These are phyloP conservation scores for Triticum dicoccoides DNA, from an alignment of 176 grass and related monocot genomes.

Conservation along the genomic window DNA sequence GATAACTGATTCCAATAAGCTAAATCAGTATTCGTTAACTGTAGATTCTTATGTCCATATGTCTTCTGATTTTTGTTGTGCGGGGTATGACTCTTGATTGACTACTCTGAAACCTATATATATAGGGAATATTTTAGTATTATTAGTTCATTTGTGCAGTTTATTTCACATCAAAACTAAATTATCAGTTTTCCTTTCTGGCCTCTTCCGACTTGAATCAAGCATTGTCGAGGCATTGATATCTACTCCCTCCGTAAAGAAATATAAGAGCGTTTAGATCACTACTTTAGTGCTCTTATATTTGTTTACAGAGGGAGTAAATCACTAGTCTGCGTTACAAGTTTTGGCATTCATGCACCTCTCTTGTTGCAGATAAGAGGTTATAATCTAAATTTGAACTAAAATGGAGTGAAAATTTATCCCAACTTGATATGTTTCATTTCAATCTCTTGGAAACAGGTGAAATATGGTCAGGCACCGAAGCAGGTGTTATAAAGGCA, in stretches of 20 bases:
- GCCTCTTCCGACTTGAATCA: background rate
- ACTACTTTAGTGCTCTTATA: too few relatives aligned
- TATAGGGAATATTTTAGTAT: background rate
- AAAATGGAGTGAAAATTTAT: background rate
- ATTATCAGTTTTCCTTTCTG: background rate
- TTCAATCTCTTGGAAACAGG: conserved; percentile 60
- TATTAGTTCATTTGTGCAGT: conserved; percentile 6
- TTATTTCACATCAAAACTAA: background rate
- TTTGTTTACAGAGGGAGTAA: background rate
- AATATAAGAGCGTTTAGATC: too few relatives aligned
- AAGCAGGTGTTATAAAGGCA: conserved; percentile 74
- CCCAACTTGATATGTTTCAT: conserved; percentile 34
- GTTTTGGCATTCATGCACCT: conserved; percentile 13
- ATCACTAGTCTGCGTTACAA: background rate
- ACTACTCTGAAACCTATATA: background rate
- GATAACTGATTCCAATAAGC: conserved; percentile 4
- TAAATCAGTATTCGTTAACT: background rate
- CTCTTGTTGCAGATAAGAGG: conserved; percentile 7
- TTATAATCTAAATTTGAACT: background rate
- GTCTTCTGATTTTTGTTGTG: too few relatives aligned
- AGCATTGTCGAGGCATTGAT: background rate
- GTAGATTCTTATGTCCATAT: background rate
- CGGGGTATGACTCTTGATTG: background rate
- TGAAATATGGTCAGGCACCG: conserved; percentile 96
- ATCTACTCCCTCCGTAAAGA: background rate